Evolutionary conservation across 768 basidiomycete species (phyloP).

Genomic region (Lenzites betulinus): DNA sequence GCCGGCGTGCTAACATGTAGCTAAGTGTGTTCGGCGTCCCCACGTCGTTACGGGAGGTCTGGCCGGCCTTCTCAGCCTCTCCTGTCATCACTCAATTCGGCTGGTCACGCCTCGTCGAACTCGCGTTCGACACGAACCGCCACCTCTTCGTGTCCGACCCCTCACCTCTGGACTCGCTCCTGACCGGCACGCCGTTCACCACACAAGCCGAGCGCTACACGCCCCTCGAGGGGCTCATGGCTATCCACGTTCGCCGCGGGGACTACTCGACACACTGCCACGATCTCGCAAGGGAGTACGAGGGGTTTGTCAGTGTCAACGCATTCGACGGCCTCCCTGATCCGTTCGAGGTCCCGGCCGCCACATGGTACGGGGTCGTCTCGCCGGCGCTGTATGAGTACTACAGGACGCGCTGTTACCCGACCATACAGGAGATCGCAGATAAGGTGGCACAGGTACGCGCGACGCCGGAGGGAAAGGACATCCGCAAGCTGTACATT

Average conservation of each 20-base stretch:
- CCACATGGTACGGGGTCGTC: slow-evolving; percentile 1
- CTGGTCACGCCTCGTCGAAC: slow-evolving; percentile 54
- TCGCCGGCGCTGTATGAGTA: slow-evolving; percentile 27
- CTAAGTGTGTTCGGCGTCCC: slow-evolving; percentile 22
- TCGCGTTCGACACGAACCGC: slow-evolving; percentile 34
- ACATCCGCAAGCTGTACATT: slow-evolving; percentile 17
- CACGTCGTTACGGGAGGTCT: slow-evolving; percentile 30
- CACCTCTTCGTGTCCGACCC: slow-evolving; percentile 1
- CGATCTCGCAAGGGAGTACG: slow-evolving; percentile 34
- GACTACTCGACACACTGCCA: slow-evolving; percentile 49
- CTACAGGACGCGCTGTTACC: slow-evolving; percentile 40
- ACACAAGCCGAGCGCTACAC: slow-evolving; percentile 18
- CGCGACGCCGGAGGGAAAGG: slow-evolving; percentile 11
- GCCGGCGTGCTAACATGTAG: too few relatives aligned
- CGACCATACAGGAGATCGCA: slow-evolving; percentile 40
- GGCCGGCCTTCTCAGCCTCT: slow-evolving; percentile 44
- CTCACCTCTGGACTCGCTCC: background rate
- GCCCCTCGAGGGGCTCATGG: slow-evolving; percentile 43
- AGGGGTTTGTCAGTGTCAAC: slow-evolving; percentile 46
- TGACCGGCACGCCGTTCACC: background rate
- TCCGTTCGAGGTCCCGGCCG: slow-evolving; percentile 36
- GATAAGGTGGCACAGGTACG: slow-evolving; percentile 36
- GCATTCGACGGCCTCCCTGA: slow-evolving; percentile 43
- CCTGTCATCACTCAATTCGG: slow-evolving; percentile 49
- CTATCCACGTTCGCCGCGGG: slow-evolving; percentile 53